phyloP scores from a whole-genome alignment of 352 stramenopile species.

The Phytophthora quininea region DNA sequence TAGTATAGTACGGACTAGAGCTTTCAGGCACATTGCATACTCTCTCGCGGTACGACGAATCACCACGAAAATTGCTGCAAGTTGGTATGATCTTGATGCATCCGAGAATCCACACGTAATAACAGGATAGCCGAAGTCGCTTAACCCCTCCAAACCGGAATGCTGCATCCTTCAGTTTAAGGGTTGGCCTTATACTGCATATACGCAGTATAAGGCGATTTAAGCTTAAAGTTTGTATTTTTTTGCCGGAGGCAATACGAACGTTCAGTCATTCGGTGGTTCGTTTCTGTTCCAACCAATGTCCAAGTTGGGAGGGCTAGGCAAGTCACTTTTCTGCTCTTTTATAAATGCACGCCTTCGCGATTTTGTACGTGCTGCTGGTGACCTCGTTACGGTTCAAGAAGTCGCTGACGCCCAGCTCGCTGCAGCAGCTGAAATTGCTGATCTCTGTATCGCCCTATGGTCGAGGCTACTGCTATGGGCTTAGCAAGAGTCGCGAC shows the following conservation, averaged over 20 bases:
- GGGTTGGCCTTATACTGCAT: constrained; percentile 9
- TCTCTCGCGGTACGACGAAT: constrained; percentile 11
- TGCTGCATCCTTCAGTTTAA: constrained; percentile 23
- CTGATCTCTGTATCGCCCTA: not conserved
- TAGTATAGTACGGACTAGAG: not conserved
- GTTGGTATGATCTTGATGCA: constrained; percentile 3
- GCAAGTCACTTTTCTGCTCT: not conserved
- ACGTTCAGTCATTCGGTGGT: constrained; percentile 11
- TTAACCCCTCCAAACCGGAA: constrained; percentile 20
- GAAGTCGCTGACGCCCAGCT: constrained; percentile 2
- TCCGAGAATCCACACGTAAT: constrained; percentile 20
- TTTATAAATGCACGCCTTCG: not conserved
- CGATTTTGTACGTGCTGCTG: not conserved
- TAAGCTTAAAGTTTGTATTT: constrained; percentile 24
- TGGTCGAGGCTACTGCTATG: not conserved
- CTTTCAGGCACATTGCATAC: constrained; percentile 11
- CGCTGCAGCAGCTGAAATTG: not conserved
- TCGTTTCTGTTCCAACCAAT: constrained; percentile 1
- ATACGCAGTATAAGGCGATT: constrained; percentile 13
- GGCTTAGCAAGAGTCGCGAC: not conserved
- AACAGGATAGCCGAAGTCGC: constrained; percentile 5
- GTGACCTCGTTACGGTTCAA: not conserved
- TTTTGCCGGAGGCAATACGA: constrained; percentile 15
- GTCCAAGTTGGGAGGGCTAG: not conserved
- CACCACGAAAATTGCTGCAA: constrained; percentile 18